Percentiles rank a stretch among this genome's conserved stretches.
phyloP scores from a whole-genome alignment of 2,329 filamentous ascomycete species.

The Phyllosticta citriasiana region DNA sequence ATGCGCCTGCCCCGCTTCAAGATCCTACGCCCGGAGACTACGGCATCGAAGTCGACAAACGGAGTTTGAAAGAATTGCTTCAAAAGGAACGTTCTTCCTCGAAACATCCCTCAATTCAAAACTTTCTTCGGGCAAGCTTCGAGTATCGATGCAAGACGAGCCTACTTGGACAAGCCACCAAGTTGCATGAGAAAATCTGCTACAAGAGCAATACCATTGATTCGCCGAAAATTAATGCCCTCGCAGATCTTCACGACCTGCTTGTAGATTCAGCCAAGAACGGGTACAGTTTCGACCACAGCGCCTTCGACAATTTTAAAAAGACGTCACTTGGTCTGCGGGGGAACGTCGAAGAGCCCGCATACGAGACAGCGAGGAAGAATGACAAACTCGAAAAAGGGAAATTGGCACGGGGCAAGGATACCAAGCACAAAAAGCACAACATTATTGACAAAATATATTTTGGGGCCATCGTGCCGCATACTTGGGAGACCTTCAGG shows the following conservation, averaged over 20 bases:
- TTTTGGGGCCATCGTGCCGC: conserved; percentile 40
- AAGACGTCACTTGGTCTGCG: conserved; percentile 42
- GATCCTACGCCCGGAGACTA: conserved; percentile 39
- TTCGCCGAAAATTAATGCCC: conserved; percentile 15
- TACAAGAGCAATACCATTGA: conserved; percentile 37
- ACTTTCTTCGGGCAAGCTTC: conserved; percentile 47
- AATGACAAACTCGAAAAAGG: conserved; percentile 11
- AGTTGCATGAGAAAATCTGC: conserved; percentile 51
- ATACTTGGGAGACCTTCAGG: conserved; percentile 23
- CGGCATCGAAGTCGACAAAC: conserved; percentile 41
- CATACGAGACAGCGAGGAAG: conserved; percentile 25
- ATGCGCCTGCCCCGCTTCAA: conserved; percentile 41
- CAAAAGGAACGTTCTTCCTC: neutral
- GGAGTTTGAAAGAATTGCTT: conserved; percentile 38
- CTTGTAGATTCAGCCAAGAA: conserved; percentile 38
- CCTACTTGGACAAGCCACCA: conserved; percentile 55
- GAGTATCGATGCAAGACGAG: conserved; percentile 47
- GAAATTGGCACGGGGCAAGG: conserved; percentile 12
- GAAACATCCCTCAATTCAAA: conserved; percentile 22
- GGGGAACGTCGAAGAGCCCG: conserved; percentile 36
- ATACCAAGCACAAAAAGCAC: conserved; percentile 14
- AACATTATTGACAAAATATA: conserved; percentile 57
- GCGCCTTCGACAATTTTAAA: conserved; percentile 41
- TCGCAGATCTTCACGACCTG: conserved; percentile 35
- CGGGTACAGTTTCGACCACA: conserved; percentile 38